Base-by-base conservation (phyloP, 345 rosid genomes). In the Populus davidiana region DNA sequence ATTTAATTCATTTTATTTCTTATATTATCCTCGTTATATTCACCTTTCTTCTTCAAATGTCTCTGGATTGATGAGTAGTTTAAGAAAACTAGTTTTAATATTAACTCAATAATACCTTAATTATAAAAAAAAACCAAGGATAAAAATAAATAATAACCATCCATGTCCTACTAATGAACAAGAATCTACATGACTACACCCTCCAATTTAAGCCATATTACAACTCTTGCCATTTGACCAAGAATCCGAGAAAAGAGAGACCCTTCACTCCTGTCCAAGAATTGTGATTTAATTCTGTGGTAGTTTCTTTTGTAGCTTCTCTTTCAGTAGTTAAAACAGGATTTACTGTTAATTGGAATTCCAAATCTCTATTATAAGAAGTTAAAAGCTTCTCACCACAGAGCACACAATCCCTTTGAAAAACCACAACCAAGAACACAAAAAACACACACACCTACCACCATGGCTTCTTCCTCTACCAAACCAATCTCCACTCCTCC, bases 381-480 rank as follows among this genome's bases (percentile, higher is more conserved):
- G 31, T 13, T 25, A 54, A 25, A 39, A 18, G 7, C 71, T 20
- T n/a, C 35, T 23, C 8, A 1, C 17, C 21, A 1, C 11, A 16
- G 5, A 41, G 38, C 20, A 5, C 16, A 33, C 76, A 47, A 75
- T 31, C 21, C 39, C 43, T 75, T 63, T 35, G 35, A 44, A 31
- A 65, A 66, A 13, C 56, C 61, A 25, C 59, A 18, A 29, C 29
- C 18, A 20, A 36, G 25, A 39, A 25, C 23, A 35, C 9, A 67
- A 33, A n/a, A 36, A 36, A 1, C 18, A 49, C 56, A 25, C 56
- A 14, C 27, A 49, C 12, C 67, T 5, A 6, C 69, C 43, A 9
- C 21, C 14, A 25, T 39, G 36, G 73, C 81, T 39, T 69, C 75
- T 27, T 75, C 79, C 59, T n/a, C 82, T 31, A 20, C 75, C 71